phyloP scores from a whole-genome alignment of 2,329 filamentous ascomycete species.

The Colletotrichum eleusines region DNA sequence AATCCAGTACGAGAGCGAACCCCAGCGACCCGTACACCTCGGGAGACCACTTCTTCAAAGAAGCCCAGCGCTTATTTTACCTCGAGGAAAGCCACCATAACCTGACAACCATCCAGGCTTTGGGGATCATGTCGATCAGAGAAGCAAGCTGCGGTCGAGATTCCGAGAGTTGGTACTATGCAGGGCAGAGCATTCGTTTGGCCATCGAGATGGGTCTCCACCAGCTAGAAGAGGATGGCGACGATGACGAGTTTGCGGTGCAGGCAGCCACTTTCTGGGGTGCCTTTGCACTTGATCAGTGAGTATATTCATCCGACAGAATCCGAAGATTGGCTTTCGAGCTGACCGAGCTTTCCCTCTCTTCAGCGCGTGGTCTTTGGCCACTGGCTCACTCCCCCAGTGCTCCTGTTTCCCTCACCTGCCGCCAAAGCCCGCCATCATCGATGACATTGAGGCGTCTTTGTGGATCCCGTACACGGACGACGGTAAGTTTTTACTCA shows the following conservation, averaged over 20 bases:
- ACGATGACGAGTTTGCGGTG: conserved; percentile 69
- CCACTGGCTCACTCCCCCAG: conserved; percentile 71
- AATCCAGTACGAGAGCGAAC: conserved; percentile 72
- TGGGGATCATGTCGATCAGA: conserved; percentile 81
- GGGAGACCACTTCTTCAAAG: conserved; percentile 81
- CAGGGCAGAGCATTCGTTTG: conserved; percentile 78
- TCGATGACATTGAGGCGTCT: conserved; percentile 70
- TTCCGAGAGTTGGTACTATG: conserved; percentile 79
- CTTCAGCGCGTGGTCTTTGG: conserved; percentile 72
- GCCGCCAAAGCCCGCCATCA: conserved; percentile 70
- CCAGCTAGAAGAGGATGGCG: conserved; percentile 60
- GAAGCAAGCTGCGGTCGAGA: conserved; percentile 80
- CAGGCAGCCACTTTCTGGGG: conserved; percentile 72
- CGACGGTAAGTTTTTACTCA: conserved; percentile 58
- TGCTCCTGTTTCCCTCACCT: conserved; percentile 69
- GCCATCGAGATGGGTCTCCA: conserved; percentile 80
- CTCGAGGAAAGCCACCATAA: conserved; percentile 69
- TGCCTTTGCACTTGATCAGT: conserved; percentile 74
- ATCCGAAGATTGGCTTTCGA: background rate
- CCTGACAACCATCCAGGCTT: conserved; percentile 79
- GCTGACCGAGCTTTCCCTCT: conserved; percentile 18
- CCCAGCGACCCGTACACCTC: conserved; percentile 72
- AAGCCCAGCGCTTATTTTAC: conserved; percentile 72
- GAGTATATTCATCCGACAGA: conserved; percentile 50
- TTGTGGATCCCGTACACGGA: conserved; percentile 71